These are phyloP conservation scores for Cupressus sempervirens DNA, from an alignment of 75 land plant genomes.

Conservation along the genomic window DNA sequence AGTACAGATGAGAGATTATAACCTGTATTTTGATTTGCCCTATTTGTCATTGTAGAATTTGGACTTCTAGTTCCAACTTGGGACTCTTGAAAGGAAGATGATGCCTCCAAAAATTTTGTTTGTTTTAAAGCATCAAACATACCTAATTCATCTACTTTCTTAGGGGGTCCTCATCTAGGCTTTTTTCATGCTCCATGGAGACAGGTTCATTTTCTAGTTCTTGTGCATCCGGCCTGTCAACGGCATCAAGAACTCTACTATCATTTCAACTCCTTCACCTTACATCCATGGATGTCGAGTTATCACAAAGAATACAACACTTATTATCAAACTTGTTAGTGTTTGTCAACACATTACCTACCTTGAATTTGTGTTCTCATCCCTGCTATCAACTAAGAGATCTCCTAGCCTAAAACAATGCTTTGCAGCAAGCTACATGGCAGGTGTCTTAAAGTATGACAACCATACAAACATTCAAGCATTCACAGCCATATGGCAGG, in stretches of 20 bases:
- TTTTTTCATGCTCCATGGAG: constrained; percentile 4
- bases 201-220: constrained; percentile 1
- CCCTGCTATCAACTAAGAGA: constrained; percentile 39
- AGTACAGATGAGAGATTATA: not conserved
- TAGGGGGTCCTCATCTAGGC: not conserved
- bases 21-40: constrained; percentile 10
- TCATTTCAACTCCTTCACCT: constrained; percentile 13
- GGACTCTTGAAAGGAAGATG: not conserved
- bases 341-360: not conserved
- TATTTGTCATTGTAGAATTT: not conserved
- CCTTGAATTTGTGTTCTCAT: constrained; percentile 10
- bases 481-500: no score
- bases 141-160: not conserved
- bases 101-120: constrained; percentile 4
- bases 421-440: constrained; percentile 46
- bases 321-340: not conserved
- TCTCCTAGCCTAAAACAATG: constrained; percentile 66
- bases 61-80: not conserved
- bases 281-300: constrained; percentile 7
- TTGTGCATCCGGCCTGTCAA: constrained; percentile 10
- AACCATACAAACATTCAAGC: no score
- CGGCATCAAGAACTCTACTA: constrained; percentile 11
- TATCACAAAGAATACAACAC: not conserved
- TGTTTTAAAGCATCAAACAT: not conserved
- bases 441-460: constrained; percentile 57